These are phyloP conservation scores for Exsudoporus frostii DNA, from an alignment of 768 basidiomycete genomes.

Conservation along the genomic window DNA sequence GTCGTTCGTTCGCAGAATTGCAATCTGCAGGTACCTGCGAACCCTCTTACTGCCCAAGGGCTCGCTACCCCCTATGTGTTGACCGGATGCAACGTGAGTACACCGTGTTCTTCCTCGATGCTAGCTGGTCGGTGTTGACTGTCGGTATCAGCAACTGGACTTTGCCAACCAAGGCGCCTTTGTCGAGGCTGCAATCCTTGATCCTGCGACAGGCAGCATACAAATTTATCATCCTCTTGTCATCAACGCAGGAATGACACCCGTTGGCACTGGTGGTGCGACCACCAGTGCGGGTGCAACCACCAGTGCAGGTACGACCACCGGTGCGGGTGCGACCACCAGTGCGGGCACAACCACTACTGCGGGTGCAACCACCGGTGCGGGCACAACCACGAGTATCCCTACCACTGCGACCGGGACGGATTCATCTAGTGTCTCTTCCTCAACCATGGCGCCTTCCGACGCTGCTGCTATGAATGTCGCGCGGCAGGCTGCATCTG, in stretches of 20 bases:
- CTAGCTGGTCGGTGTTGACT: neutral
- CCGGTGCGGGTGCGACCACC: neutral
- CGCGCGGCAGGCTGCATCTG: constrained; percentile 10
- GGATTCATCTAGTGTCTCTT: neutral
- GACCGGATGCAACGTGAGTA: constrained; percentile 28
- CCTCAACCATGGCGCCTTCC: neutral
- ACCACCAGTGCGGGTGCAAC: neutral
- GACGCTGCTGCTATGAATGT: neutral
- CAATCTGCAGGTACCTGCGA: constrained; percentile 17
- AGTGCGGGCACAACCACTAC: neutral
- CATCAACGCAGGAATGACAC: constrained; percentile 27
- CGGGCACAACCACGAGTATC: neutral
- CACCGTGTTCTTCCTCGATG: neutral
- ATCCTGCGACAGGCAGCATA: constrained; percentile 26
- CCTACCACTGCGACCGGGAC: neutral
- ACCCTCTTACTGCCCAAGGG: constrained; percentile 24
- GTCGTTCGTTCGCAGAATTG: constrained; percentile 23
- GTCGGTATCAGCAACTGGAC: constrained; percentile 22
- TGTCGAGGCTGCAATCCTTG: constrained; percentile 29
- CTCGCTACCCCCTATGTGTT: constrained; percentile 27
- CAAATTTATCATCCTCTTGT: constrained; percentile 30
- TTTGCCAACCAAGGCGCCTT: constrained; percentile 25
- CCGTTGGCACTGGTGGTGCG: constrained; percentile 2
- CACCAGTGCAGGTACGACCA: neutral
- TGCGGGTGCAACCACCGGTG: neutral